phyloP scores from a whole-genome alignment of 805 yeast genomes.

The Ogataea corticis region DNA sequence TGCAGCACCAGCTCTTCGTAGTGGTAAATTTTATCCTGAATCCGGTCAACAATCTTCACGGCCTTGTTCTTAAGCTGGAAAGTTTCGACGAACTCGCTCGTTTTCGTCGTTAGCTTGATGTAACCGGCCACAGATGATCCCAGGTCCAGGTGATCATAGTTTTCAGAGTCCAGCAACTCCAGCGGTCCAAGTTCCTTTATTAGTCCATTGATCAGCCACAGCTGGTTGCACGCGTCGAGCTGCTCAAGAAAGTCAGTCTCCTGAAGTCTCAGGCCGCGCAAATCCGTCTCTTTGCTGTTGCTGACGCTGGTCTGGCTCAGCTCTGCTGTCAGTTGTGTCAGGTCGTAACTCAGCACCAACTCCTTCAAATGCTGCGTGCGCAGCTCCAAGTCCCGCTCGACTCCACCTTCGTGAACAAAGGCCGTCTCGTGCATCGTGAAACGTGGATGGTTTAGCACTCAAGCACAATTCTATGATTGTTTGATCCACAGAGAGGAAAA shows the following conservation, averaged over 20 bases:
- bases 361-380: conserved; percentile 5
- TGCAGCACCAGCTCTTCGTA: conserved; percentile 11
- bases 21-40: conserved; percentile 13
- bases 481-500: no score
- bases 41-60: conserved; percentile 17
- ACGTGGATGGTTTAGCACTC: no score
- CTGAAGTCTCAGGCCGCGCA: conserved; percentile 1
- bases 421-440: background rate
- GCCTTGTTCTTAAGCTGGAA: conserved; percentile 1
- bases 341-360: conserved; percentile 15
- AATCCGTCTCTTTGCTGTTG: background rate
- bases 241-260: conserved; percentile 26
- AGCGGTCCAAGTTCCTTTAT: conserved; percentile 24
- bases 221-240: conserved; percentile 32
- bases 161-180: conserved; percentile 6
- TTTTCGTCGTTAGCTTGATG: conserved; percentile 20
- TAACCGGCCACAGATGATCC: conserved; percentile 14
- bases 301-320: conserved; percentile 3
- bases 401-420: background rate
- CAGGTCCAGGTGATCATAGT: conserved; percentile 19
- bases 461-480: no score
- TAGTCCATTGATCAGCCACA: conserved; percentile 35
- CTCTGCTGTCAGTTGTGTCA: conserved; percentile 12
- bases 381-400: background rate
- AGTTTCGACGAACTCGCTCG: conserved; percentile 10